These are phyloP conservation scores for Groenewaldozyma auringiensis DNA, from an alignment of 1,139 yeast genomes.

Conservation along the genomic window DNA sequence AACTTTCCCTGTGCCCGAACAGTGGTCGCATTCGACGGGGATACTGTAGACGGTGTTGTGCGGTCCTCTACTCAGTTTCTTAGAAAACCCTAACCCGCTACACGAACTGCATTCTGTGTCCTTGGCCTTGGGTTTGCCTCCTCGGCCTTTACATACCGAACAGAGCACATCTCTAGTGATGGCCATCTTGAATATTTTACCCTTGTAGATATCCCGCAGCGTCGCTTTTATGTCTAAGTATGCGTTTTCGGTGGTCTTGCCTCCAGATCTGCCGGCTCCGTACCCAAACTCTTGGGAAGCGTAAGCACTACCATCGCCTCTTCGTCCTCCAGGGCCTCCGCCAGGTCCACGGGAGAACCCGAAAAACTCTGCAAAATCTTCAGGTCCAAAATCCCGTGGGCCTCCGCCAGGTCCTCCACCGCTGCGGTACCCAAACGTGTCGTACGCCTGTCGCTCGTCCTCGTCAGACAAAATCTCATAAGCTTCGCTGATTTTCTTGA, in stretches of 20 bases:
- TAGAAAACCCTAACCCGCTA: conserved; percentile 60
- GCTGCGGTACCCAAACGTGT: conserved; percentile 39
- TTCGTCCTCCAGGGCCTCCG: conserved; percentile 3
- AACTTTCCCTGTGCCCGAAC: conserved; percentile 65
- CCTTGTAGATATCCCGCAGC: conserved; percentile 70
- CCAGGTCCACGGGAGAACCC: conserved; percentile 11
- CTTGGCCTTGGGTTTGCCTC: conserved; percentile 57
- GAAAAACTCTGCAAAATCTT: conserved; percentile 70
- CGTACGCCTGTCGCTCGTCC: conserved; percentile 46
- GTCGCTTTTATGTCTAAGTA: conserved; percentile 54
- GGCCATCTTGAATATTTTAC: conserved; percentile 70
- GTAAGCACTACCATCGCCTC: conserved; percentile 10
- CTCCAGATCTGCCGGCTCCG: conserved; percentile 14
- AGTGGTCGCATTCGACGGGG: conserved; percentile 54
- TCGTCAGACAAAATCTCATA: conserved; percentile 68
- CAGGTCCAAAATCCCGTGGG: conserved; percentile 37
- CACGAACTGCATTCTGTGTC: conserved; percentile 56
- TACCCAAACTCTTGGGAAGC: conserved; percentile 14
- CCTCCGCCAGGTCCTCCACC: conserved; percentile 17
- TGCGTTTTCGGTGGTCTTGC: conserved; percentile 55
- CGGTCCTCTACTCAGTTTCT: conserved; percentile 57
- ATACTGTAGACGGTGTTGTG: conserved; percentile 71
- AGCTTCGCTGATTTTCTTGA: conserved; percentile 71
- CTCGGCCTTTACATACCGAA: conserved; percentile 62
- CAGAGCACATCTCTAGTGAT: conserved; percentile 71